A percentile compares a stretch with the other conserved stretches of the same genome.
Evolutionary conservation across 2,329 filamentous ascomycete species (phyloP).

Genomic region (Nigrospora sphaerica): DNA sequence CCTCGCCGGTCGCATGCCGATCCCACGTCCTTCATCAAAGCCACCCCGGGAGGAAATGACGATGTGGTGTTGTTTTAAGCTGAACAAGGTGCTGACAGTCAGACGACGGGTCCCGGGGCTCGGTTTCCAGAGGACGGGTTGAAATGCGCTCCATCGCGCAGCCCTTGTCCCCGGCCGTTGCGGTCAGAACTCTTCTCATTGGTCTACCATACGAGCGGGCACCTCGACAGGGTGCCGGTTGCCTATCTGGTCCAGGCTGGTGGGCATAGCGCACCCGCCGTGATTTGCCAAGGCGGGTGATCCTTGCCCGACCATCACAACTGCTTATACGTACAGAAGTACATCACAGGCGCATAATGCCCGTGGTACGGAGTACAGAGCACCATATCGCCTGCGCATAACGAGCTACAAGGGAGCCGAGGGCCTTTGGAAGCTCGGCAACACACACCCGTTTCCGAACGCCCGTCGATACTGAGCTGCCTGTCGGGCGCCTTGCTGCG

Average conservation of each 20-base stretch:
- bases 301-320: no score
- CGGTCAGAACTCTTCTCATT: background rate
- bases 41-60: background rate
- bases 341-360: no score
- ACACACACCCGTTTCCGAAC: no score
- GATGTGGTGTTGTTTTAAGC: background rate
- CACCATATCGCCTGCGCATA: no score
- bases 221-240: background rate
- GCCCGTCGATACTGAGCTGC: no score
- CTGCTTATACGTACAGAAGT: no score
- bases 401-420: no score
- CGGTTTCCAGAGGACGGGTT: background rate
- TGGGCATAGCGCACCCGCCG: background rate
- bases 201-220: background rate
- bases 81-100: slow-evolving; percentile 2
- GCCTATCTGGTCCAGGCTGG: background rate
- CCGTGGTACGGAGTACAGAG: no score
- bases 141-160: background rate
- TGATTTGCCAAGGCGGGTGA: no score
- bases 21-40: background rate
- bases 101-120: background rate
- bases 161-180: background rate
- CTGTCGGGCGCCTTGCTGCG: no score
- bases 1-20: background rate
- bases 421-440: no score